These are phyloP conservation scores for Aspergillus homomorphus DNA, from an alignment of 495 filamentous ascomycete species.

Conservation along the genomic window DNA sequence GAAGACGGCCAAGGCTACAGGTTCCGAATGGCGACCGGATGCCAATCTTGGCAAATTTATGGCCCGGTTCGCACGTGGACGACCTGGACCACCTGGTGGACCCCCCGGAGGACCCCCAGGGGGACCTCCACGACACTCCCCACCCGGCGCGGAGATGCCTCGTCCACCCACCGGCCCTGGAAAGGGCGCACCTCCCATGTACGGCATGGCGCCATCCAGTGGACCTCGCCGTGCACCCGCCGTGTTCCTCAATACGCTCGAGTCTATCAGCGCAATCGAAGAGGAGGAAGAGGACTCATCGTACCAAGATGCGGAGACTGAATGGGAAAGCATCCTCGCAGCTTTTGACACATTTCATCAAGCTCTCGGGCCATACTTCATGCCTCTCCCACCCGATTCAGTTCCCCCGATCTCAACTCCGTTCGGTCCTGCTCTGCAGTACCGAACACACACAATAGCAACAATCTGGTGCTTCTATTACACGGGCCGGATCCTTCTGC, in stretches of 20 bases:
- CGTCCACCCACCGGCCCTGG: constrained; percentile 5
- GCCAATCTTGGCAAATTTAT: constrained; percentile 48
- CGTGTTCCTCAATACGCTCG: constrained; percentile 34
- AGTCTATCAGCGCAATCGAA: constrained; percentile 26
- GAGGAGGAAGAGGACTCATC: constrained; percentile 56
- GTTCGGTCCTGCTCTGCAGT: constrained; percentile 80
- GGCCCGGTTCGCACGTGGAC: constrained; percentile 34
- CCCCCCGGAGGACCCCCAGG: constrained; percentile 19
- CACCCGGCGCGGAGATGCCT: neutral
- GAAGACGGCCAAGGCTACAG: constrained; percentile 44
- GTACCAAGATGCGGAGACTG: constrained; percentile 65
- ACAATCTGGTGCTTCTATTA: constrained; percentile 83
- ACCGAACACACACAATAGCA: constrained; percentile 80
- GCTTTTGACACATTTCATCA: constrained; percentile 65
- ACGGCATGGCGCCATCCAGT: constrained; percentile 50
- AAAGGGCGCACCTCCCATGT: constrained; percentile 40
- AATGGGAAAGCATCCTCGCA: constrained; percentile 72
- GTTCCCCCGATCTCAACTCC: constrained; percentile 61
- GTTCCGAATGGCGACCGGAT: constrained; percentile 57
- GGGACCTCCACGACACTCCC: constrained; percentile 12
- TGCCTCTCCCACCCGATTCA: constrained; percentile 71
- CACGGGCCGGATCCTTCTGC: constrained; percentile 72
- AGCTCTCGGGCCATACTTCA: constrained; percentile 71
- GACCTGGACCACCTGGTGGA: constrained; percentile 23
- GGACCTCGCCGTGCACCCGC: constrained; percentile 39